These are phyloP conservation scores for Termitomyces heimii DNA, from an alignment of 768 basidiomycete species.

Conservation along the genomic window DNA sequence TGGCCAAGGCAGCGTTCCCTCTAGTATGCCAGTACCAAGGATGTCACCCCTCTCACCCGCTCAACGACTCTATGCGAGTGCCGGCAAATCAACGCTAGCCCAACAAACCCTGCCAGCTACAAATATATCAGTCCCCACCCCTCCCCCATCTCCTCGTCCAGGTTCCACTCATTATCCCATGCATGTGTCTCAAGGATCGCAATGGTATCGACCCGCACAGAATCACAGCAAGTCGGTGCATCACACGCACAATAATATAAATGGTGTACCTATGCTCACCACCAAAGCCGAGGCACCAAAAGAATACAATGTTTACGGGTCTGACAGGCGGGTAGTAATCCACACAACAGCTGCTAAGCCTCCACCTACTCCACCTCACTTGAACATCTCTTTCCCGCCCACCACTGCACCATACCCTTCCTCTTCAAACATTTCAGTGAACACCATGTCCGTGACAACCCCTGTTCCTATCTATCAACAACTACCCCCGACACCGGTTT, in stretches of 20 bases:
- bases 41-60: conserved; percentile 7
- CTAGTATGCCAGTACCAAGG: background rate
- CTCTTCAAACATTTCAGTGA: background rate
- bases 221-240: background rate
- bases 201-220: conserved; percentile 7
- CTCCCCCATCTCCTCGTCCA: background rate
- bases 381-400: background rate
- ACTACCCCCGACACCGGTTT: background rate
- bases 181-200: conserved; percentile 3
- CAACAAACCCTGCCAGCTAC: background rate
- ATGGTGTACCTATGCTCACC: background rate
- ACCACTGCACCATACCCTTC: background rate
- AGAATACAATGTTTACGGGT: background rate
- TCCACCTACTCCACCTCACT: background rate
- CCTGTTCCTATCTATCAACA: background rate
- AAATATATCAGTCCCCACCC: background rate
- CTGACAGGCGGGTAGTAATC: background rate
- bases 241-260: conserved; percentile 6
- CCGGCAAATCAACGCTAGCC: background rate
- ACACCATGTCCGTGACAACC: background rate
- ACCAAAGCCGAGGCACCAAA: background rate
- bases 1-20: background rate
- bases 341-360: background rate
- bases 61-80: conserved; percentile 15
- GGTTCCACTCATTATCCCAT: background rate